phyloP scores from a whole-genome alignment of 257 asterid species.

The Apocynum venetum region DNA sequence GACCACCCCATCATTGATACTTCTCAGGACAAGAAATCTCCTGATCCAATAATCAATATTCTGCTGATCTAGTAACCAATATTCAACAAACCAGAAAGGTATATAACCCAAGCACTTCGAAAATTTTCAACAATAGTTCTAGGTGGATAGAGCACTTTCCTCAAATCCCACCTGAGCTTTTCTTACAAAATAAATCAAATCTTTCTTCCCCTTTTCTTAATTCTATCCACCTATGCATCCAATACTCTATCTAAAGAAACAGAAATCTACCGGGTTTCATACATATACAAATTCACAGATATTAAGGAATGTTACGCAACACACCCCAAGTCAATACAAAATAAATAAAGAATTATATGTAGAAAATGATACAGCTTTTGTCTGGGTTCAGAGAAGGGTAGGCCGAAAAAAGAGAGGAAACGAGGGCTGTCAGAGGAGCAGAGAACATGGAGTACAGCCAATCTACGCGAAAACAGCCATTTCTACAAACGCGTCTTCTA shows the following conservation, averaged over 20 bases:
- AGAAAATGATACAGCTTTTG: conserved; percentile 1
- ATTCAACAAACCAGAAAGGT: background rate
- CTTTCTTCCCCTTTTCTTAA: background rate
- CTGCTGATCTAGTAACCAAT: background rate
- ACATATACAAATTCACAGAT: background rate
- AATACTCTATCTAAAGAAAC: background rate
- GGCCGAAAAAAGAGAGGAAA: background rate
- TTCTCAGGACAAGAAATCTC: background rate
- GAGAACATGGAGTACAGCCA: conserved; percentile 4
- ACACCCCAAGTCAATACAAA: background rate
- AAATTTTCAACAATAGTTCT: background rate
- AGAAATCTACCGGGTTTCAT: background rate
- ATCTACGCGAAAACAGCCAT: background rate
- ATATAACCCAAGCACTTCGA: background rate
- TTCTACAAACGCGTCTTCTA: background rate
- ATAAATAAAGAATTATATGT: background rate
- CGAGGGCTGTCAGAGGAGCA: background rate
- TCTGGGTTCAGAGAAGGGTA: background rate
- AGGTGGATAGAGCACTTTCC: background rate
- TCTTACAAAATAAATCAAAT: background rate
- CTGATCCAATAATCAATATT: conserved; percentile 13
- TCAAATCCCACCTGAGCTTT: conserved; percentile 9
- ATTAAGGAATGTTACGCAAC: background rate
- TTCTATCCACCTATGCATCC: background rate
- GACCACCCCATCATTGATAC: conserved; percentile 28